Evolutionary conservation across 495 filamentous ascomycete genomes (phyloP), one percentile per base, ranked within the genome.

Genomic region (Penicillium crystallinum): DNA sequence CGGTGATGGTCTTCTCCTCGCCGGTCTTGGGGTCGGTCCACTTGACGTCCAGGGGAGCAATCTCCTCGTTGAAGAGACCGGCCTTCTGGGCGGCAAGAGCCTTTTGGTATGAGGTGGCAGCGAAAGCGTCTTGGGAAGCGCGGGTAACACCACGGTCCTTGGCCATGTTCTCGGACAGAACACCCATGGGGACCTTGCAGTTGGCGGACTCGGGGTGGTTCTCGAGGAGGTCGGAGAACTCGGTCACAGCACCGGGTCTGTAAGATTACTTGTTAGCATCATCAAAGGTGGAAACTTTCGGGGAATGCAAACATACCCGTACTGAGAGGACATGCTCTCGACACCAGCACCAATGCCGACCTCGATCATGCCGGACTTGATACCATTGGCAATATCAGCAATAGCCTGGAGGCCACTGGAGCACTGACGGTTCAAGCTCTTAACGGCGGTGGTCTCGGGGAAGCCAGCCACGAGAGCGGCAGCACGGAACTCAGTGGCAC

Each of bases 151-250:
- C 74, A 47, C 82, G 78, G 69, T 91, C 89, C 71, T 88, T 86
- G 48, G 93, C 93, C 93, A 98, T 97, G 59, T 91, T 63, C 74
- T 98, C 93, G 46, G 90, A 95, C 30, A 97, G 80, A 1, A 89
- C 81, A 55, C 95, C 95, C 93, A 98, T 98, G 62, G 92, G 87
- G 9, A 98, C 93, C 77, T 95, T 96, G 81, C 93, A 98, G 78
- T 96, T 92, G 61, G 85, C 87, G 34, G 92, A 82, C 68, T 93
- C 86, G 49, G 81, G 78, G 75, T 95, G 81, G 55, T 73, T 81
- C 63, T 97, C 89, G 40, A 98, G 83, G 52, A 96, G 83, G 12
- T 95, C 89, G 21, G 88, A 92, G 81, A 98, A 96, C 68, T 98
- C 93, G 54, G 86, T 84, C 14, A 98, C 91, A 40, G 92, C 92